phyloP scores from a whole-genome alignment of 345 rosid species.

The Laguncularia racemosa region DNA sequence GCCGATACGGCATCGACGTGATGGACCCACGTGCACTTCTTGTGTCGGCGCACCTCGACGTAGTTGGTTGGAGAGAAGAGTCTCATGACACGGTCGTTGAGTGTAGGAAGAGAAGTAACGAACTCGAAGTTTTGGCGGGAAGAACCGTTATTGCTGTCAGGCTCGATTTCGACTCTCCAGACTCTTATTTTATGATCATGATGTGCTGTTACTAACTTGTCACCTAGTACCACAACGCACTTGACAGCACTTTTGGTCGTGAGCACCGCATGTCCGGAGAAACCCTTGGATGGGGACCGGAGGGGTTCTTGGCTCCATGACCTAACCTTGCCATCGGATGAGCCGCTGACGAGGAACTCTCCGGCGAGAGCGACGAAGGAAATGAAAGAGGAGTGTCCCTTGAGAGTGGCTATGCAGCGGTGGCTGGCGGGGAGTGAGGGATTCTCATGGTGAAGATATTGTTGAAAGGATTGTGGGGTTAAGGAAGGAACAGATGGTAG shows the following conservation, averaged over 20 bases:
- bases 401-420: conserved; percentile 42
- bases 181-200: conserved; percentile 74
- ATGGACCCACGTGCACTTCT: conserved; percentile 67
- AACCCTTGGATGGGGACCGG: conserved; percentile 1
- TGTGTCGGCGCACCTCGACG: conserved; percentile 61
- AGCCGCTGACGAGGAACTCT: conserved; percentile 37
- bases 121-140: conserved; percentile 21
- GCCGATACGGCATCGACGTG: conserved; percentile 70
- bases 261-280: conserved; percentile 7
- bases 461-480: conserved; percentile 7
- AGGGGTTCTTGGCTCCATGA: conserved; percentile 32
- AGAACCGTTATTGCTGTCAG: neutral
- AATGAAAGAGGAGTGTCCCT: conserved; percentile 37
- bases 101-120: conserved; percentile 54
- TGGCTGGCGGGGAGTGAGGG: conserved; percentile 11
- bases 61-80: conserved; percentile 44
- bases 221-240: conserved; percentile 35
- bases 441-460: neutral
- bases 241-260: conserved; percentile 47
- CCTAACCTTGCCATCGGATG: conserved; percentile 45
- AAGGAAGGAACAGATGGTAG: conserved; percentile 52
- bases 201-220: conserved; percentile 56
- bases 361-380: conserved; percentile 43
- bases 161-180: conserved; percentile 30
- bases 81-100: conserved; percentile 40